Evolutionary conservation across 805 yeast species (phyloP).

Genomic region (Zygosaccharomyces kombuchaensis): DNA sequence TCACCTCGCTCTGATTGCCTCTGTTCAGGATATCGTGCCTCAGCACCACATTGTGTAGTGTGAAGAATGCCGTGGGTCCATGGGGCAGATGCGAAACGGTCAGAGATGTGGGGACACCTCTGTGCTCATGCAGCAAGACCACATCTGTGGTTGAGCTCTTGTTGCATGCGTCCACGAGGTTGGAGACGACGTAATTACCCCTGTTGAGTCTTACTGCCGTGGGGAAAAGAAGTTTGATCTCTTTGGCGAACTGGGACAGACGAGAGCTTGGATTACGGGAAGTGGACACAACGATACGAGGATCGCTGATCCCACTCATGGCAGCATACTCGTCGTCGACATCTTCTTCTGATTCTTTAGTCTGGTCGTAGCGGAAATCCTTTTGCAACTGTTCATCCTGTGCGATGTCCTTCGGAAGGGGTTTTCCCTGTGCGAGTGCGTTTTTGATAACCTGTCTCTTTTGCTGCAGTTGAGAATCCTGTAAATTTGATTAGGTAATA

Average conservation of each 20-base stretch:
- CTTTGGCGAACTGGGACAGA: slow-evolving; percentile 88
- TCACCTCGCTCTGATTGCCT: slow-evolving; percentile 86
- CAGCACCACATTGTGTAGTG: slow-evolving; percentile 87
- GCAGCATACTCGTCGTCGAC: slow-evolving; percentile 93
- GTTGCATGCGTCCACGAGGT: slow-evolving; percentile 77
- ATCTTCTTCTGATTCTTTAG: slow-evolving; percentile 45
- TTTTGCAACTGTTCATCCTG: slow-evolving; percentile 79
- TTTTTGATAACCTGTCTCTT: slow-evolving; percentile 82
- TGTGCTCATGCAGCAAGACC: slow-evolving; percentile 85
- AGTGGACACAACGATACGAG: slow-evolving; percentile 87
- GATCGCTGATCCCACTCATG: slow-evolving; percentile 83
- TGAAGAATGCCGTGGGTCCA: slow-evolving; percentile 94
- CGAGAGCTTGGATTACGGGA: slow-evolving; percentile 86
- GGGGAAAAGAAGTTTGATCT: slow-evolving; percentile 83
- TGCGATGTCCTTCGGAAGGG: slow-evolving; percentile 83
- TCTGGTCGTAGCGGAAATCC: slow-evolving; percentile 83
- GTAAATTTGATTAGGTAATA: too few species aligned
- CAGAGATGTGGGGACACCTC: slow-evolving; percentile 95
- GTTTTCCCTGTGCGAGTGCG: slow-evolving; percentile 88
- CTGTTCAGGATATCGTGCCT: slow-evolving; percentile 86
- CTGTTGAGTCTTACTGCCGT: slow-evolving; percentile 84
- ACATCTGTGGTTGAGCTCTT: slow-evolving; percentile 79
- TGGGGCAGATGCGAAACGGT: slow-evolving; percentile 95
- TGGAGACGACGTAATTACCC: slow-evolving; percentile 86
- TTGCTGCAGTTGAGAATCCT: slow-evolving; percentile 79